Conservation (phyloP, 768 basidiomycete species). For the Wakefieldia striispora region DNA sequence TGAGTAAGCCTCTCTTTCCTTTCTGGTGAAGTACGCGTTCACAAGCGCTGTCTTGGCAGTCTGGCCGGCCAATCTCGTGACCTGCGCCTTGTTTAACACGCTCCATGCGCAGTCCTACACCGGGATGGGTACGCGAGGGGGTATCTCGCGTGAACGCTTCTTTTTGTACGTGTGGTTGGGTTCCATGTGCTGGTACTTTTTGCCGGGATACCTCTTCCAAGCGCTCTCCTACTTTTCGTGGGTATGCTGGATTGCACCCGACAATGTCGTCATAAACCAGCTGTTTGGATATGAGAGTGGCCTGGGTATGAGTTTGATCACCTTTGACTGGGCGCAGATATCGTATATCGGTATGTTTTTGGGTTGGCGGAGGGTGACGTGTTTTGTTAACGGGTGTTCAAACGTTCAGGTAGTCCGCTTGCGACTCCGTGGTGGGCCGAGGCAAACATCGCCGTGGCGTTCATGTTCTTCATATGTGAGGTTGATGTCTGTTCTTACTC, state of each 20-base stretch:
- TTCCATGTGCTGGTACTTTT: slow-evolving; percentile 45
- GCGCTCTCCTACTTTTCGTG: slow-evolving; percentile 60
- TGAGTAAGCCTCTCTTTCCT: slow-evolving; percentile 42
- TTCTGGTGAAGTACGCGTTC: neutral
- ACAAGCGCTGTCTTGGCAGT: slow-evolving; percentile 45
- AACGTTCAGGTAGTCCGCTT: slow-evolving; percentile 45
- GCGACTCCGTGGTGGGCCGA: slow-evolving; percentile 84
- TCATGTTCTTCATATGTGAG: slow-evolving; percentile 67
- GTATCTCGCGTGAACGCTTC: slow-evolving; percentile 52
- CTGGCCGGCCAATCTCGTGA: slow-evolving; percentile 71
- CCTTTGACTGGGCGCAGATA: slow-evolving; percentile 82
- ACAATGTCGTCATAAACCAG: slow-evolving; percentile 69
- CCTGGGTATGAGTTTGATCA: slow-evolving; percentile 70
- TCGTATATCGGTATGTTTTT: slow-evolving; percentile 26
- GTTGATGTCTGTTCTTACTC: slow-evolving; percentile 26
- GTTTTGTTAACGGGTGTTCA: neutral
- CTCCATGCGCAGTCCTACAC: slow-evolving; percentile 55
- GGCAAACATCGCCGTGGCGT: slow-evolving; percentile 62
- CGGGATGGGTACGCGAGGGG: slow-evolving; percentile 43
- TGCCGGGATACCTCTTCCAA: slow-evolving; percentile 75
- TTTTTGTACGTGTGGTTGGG: slow-evolving; percentile 43
- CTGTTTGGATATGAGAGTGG: slow-evolving; percentile 61
- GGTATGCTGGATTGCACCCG: slow-evolving; percentile 67
- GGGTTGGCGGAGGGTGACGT: neutral
- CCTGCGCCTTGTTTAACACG: slow-evolving; percentile 72